Conservation (phyloP, 2,329 filamentous ascomycete species). For the Cladophialophora psammophila region DNA sequence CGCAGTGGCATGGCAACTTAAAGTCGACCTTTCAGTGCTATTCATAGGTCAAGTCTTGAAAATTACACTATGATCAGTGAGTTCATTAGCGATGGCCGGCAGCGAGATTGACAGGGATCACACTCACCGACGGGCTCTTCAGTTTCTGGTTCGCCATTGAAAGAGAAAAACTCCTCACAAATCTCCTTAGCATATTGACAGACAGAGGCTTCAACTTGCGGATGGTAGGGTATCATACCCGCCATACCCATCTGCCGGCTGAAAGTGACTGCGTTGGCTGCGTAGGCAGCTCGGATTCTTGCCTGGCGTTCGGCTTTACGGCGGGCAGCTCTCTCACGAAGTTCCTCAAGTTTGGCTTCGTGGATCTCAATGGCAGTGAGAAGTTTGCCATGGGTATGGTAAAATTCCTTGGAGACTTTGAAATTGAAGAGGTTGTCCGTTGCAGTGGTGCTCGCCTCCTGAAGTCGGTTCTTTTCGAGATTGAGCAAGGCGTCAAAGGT, state of each 20-base stretch:
- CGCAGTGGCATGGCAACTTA: neutral
- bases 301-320: constrained; percentile 19
- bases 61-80: neutral
- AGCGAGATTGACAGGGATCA: neutral
- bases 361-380: constrained; percentile 25
- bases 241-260: constrained; percentile 33
- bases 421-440: constrained; percentile 21
- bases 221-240: constrained; percentile 15
- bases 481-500: constrained; percentile 16
- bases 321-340: constrained; percentile 13
- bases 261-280: constrained; percentile 12
- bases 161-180: constrained; percentile 15
- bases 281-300: constrained; percentile 1
- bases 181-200: constrained; percentile 20
- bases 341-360: constrained; percentile 27
- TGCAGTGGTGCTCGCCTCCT: constrained; percentile 5
- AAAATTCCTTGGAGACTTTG: constrained; percentile 27
- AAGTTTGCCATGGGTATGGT: constrained; percentile 24
- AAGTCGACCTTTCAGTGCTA: neutral
- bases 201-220: constrained; percentile 21
- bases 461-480: constrained; percentile 17
- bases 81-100: neutral
- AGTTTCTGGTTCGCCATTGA: neutral
- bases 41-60: neutral
- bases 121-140: neutral